Evolutionary conservation across 257 asterid species (phyloP).

Genomic region (Petrea volubilis): DNA sequence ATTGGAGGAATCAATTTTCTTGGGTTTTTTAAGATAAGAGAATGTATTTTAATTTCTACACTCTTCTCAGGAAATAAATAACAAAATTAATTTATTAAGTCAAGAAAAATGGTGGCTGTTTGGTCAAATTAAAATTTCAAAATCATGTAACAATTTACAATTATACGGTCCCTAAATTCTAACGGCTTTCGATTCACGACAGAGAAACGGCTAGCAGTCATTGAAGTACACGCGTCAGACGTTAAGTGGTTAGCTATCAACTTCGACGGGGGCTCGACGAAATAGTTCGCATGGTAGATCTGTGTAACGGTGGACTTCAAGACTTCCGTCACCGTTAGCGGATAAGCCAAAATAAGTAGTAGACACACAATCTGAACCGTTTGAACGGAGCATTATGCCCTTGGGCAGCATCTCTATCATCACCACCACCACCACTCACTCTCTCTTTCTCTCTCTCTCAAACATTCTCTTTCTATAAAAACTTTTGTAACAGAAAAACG

Average conservation of each 20-base stretch:
- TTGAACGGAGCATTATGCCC: conserved; percentile 36
- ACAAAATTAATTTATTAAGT: no score
- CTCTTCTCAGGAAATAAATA: no score
- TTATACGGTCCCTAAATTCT: neutral
- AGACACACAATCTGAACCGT: conserved; percentile 30
- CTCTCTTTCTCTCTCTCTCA: conserved; percentile 12
- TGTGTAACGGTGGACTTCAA: conserved; percentile 29
- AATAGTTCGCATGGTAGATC: conserved; percentile 33
- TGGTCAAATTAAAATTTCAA: no score
- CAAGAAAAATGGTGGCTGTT: no score
- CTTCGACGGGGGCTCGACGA: neutral
- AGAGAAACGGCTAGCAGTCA: conserved; percentile 17
- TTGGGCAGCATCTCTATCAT: conserved; percentile 43
- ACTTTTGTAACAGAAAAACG: conserved; percentile 32
- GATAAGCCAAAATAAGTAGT: conserved; percentile 20
- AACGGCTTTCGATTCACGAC: conserved; percentile 21
- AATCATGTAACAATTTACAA: no score
- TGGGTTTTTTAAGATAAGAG: no score
- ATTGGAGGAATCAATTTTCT: no score
- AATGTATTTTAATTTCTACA: no score
- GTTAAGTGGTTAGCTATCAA: conserved; percentile 8
- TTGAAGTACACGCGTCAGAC: conserved; percentile 22
- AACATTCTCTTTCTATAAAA: conserved; percentile 32
- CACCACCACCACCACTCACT: conserved; percentile 38
- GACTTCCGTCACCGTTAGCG: conserved; percentile 33